Base-by-base conservation (phyloP, 768 basidiomycete genomes). In the Agrocybe praecox region DNA sequence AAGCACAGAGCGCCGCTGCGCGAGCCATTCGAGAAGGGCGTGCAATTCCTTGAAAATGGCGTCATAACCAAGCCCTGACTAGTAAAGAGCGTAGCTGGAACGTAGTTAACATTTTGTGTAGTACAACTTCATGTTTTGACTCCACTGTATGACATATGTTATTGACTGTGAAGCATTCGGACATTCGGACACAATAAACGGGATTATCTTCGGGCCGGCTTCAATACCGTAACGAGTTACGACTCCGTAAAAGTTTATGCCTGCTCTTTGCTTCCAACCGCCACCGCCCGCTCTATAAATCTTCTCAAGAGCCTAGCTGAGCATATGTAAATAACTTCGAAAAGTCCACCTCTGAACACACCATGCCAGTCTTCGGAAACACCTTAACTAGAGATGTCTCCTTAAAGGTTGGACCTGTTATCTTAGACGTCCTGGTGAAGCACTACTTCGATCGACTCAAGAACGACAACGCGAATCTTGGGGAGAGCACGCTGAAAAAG, bases 351-450 rank as follows among this genome's bases (percentile, higher is more conserved):
- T 40, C 26, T n/a, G 33, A 19, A 29, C 44, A n/a, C 21, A 8
- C 14, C 48, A 11, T 47, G 18, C 46, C 26, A 32, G 42, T n/a
- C 42, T 6, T 40, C 7, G n/a, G 14, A 26, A 90, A 86, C 67
- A 67, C 87, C 18, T 77, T 92, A 42, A 81, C 87, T 32, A 76
- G 86, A 29, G 77, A 84, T 51, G 82, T 84, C 23, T 83, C 87
- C 36, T 70, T 90, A 57, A 80, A 77, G 64, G 74, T 89, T n/a
- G 90, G 87, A 0, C 90, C 90, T 4, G 69, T 91, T 52, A 77
- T 91, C 32, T 67, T 92, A 19, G 89, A 87, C 62, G 92, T 89
- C 0, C 78, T 94, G n/a, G 78, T 94, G 65, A 90, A 89, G 68
- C 93, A 95, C 67, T 96, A 93, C 69, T 83, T 95, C 47, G 87